Conservation (phyloP, 306 rosid species). For the Quercus robur region DNA sequence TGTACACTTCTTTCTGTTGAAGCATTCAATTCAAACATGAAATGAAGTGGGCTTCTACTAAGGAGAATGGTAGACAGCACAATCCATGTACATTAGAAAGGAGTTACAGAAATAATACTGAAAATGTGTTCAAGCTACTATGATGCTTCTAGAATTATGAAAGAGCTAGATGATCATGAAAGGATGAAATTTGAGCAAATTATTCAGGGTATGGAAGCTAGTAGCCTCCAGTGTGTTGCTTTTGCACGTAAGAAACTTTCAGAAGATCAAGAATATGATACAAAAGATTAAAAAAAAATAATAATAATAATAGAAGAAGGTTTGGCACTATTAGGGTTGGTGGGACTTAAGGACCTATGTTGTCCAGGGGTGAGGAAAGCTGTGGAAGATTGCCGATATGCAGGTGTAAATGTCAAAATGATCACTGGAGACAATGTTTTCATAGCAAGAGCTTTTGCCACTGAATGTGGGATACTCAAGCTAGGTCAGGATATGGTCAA, state of each 20-base stretch:
- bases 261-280: neutral
- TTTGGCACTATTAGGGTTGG: neutral
- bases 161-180: neutral
- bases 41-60: conserved; percentile 22
- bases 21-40: conserved; percentile 27
- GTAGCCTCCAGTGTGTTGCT: neutral
- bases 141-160: neutral
- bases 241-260: neutral
- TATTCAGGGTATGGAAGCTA: neutral
- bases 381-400: neutral
- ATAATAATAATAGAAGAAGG: neutral
- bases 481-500: neutral
- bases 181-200: neutral
- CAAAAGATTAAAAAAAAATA: too few species aligned
- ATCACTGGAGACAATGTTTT: neutral
- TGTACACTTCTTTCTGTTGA: conserved; percentile 16
- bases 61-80: conserved; percentile 13
- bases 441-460: neutral
- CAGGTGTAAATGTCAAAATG: conserved; percentile 1
- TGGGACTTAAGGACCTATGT: neutral
- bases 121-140: neutral
- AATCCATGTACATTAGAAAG: conserved; percentile 27
- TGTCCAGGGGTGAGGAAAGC: neutral
- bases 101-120: neutral
- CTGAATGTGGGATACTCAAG: neutral